Conservation (phyloP, 768 basidiomycete species). For the Trametes cingulata region DNA sequence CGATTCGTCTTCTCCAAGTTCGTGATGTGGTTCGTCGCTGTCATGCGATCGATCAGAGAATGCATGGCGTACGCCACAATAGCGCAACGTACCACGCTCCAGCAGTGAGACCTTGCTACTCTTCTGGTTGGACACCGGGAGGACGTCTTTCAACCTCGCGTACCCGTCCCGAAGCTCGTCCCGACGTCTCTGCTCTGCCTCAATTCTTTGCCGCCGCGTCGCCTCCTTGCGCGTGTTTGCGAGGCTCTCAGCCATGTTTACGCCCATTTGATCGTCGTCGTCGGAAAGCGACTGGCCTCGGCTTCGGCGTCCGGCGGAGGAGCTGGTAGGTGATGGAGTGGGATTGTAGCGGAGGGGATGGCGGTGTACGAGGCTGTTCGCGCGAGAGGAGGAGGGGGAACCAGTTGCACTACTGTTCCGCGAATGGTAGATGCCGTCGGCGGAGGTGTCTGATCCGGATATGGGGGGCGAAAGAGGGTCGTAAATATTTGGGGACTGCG, state of each 20-base stretch:
- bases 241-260: conserved; percentile 65
- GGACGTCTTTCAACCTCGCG: conserved; percentile 81
- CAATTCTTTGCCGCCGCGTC: conserved; percentile 79
- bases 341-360: conserved; percentile 72
- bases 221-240: conserved; percentile 83
- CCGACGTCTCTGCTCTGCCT: conserved; percentile 86
- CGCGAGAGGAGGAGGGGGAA: conserved; percentile 78
- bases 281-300: conserved; percentile 68
- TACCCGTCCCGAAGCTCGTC: conserved; percentile 92
- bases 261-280: conserved; percentile 68
- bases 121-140: conserved; percentile 88
- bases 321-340: conserved; percentile 76
- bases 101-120: conserved; percentile 87
- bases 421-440: conserved; percentile 79
- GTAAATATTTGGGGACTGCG: conserved; percentile 78
- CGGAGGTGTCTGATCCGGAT: conserved; percentile 89
- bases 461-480: conserved; percentile 83
- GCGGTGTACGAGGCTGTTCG: conserved; percentile 75
- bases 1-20: conserved; percentile 72
- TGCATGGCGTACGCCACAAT: background rate
- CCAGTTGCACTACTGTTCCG: conserved; percentile 73
- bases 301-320: conserved; percentile 66
- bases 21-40: conserved; percentile 80
- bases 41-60: conserved; percentile 12
- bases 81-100: conserved; percentile 68